Evolutionary conservation across 768 basidiomycete species (phyloP), one percentile per base, ranked within the genome.

Genomic region (Leccinum variicolor): DNA sequence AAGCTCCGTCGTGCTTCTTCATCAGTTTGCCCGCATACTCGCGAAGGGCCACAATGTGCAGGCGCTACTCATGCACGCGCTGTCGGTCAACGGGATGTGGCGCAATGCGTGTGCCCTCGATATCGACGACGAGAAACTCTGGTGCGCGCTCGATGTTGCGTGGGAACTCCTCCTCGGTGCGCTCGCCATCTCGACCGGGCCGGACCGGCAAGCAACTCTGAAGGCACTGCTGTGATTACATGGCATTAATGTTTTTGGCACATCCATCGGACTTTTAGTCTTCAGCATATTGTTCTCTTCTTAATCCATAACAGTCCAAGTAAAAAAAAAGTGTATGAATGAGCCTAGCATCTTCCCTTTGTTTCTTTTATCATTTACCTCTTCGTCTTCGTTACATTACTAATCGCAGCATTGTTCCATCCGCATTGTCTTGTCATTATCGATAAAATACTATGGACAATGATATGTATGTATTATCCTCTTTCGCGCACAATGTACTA

Each of bases 31-130:
- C 3, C 21, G 41, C 50, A 58, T 59, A 34, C 57, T 72, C 10
- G 62, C 64, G 29, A 57, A 46, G 36, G 53, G 31, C 26, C 49
- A 58, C 28, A 56, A 49, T 15, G 28, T 70, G 2, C 64, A 67
- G 29, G 63, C 62, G 0, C 73, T 81, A 48, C 70, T 80, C 59
- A 50, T 57, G 15, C 73, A 76, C 57, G 64, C 75, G 13, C 69
- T 68, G 56, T 56, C 56, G 11, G 65, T 80, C 46, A 75, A 79
- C 56, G 81, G 80, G 11, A 63, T 83, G 8, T 84, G 82, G 82
- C 74, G 75, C 41, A 82, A 83, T 61, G 76, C 67, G 3, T 77
- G 76, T 57, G 75, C 75, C 11, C 69, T 84, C 28, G 82, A 82
- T 43, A 77, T 84, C 59, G 74, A 74, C 61, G 82, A 84, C 60